Base-by-base conservation (phyloP, 208 protist genomes). In the Trypanosoma platydactyli region DNA sequence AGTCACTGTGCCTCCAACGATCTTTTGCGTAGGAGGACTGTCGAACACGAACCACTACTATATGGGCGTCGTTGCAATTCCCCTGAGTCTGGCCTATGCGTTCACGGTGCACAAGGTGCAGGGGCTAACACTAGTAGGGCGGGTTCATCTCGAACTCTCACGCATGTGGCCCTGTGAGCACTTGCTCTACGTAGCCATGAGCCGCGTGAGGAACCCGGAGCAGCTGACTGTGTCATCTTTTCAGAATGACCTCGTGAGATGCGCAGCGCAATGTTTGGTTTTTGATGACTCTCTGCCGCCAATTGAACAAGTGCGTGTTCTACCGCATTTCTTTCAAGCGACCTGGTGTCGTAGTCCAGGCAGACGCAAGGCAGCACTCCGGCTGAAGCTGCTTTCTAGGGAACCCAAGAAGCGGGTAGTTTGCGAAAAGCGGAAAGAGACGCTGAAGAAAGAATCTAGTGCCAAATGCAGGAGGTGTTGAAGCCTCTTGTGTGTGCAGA, bases 51-150 rank as follows among this genome's bases (percentile, higher is more conserved):
- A 93, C 57, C 71, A 82, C 46, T 96, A 92, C 70, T 64, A 69
- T 55, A 60, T 86, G 44, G 78, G 73, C 9, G 67, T 92, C 20
- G 65, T 92, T 24, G 76, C 84, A 38, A 64, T 96, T 9, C 91
- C 91, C 5, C 86, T 96, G 45, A 83, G 79, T 41, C 66, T 94
- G 15, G 88, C 91, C 54, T 96, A 94, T 68, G 91, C 91, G 66
- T 96, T 96, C 71, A 96, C 91, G 11, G 91, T 96, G 70, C 91
- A 96, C 73, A 96, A 96, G 80, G 88, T 93, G 71, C 91, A 96
- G 76, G 91, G 91, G 0, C 67, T 96, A 46, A 93, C 86, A n/a
- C 73, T 94, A 7, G 82, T 88, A 22, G 85, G 87, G 18, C 86
- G 83, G 44, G 87, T 94, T 45, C 86, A 93, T 65, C 79, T 94